Conservation (phyloP, 1,284 basidiomycete species). For the Pseudozyma sp. region DNA sequence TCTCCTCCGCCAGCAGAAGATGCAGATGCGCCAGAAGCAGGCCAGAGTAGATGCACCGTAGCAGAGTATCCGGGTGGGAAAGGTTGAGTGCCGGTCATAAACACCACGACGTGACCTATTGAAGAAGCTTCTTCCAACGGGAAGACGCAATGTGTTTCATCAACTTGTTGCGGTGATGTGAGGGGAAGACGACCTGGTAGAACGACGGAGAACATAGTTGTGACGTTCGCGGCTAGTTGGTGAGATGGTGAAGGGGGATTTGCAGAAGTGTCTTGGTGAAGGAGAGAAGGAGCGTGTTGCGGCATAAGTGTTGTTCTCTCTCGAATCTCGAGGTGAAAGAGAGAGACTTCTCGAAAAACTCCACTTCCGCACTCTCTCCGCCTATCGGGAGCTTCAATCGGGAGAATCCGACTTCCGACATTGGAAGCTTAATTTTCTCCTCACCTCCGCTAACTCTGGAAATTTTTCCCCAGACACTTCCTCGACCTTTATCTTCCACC, state of each 20-base stretch:
- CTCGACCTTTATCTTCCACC: neutral
- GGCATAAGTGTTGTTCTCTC: neutral
- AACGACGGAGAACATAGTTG: slow-evolving; percentile 65
- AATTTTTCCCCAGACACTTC: slow-evolving; percentile 10
- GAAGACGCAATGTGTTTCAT: slow-evolving; percentile 66
- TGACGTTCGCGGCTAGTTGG: neutral
- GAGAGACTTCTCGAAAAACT: slow-evolving; percentile 12
- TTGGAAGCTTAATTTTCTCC: neutral
- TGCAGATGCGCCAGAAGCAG: neutral
- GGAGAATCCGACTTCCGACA: slow-evolving; percentile 9
- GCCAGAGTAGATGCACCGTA: slow-evolving; percentile 66
- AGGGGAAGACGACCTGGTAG: slow-evolving; percentile 65
- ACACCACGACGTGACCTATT: slow-evolving; percentile 64
- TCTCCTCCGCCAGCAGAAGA: neutral
- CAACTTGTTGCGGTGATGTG: slow-evolving; percentile 59
- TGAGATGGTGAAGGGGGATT: neutral
- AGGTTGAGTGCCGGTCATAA: slow-evolving; percentile 64
- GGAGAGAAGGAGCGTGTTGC: neutral
- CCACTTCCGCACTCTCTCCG: neutral
- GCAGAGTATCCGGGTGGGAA: slow-evolving; percentile 64
- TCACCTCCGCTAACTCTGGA: neutral
- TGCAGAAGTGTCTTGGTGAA: neutral
- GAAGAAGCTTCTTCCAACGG: slow-evolving; percentile 52
- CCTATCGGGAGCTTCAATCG: neutral
- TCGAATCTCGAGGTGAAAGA: neutral